phyloP scores from a whole-genome alignment of 2,329 filamentous ascomycete species.

The Xenoacremonium recifei region DNA sequence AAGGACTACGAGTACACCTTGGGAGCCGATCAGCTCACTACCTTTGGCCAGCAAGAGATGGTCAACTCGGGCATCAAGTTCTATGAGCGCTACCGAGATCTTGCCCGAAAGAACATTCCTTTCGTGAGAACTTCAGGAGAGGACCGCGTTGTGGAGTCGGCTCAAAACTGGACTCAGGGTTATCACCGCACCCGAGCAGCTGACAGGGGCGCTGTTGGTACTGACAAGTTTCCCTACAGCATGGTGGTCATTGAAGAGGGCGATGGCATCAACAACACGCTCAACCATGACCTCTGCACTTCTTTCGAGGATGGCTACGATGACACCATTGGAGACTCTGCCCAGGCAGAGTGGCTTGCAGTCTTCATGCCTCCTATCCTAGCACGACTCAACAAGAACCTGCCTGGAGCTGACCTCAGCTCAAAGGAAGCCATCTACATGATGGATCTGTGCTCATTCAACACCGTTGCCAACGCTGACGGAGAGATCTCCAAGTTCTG shows the following conservation, averaged over 20 bases:
- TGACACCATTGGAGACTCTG: slow-evolving; percentile 46
- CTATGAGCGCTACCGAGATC: slow-evolving; percentile 66
- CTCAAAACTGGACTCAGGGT: slow-evolving; percentile 74
- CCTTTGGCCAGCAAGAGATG: slow-evolving; percentile 67
- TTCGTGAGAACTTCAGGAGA: slow-evolving; percentile 73
- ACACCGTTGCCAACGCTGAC: slow-evolving; percentile 65
- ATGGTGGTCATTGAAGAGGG: slow-evolving; percentile 71
- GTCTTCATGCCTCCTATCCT: slow-evolving; percentile 68
- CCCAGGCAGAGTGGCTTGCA: slow-evolving; percentile 57
- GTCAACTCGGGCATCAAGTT: slow-evolving; percentile 74
- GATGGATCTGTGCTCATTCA: slow-evolving; percentile 89
- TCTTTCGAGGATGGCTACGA: slow-evolving; percentile 63
- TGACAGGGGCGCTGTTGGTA: too few species aligned
- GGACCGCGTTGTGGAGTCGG: slow-evolving; percentile 71
- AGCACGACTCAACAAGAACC: slow-evolving; percentile 64
- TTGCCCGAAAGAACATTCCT: slow-evolving; percentile 58
- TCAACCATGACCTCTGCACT: slow-evolving; percentile 71
- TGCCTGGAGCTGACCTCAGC: slow-evolving; percentile 67
- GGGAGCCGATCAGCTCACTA: slow-evolving; percentile 66
- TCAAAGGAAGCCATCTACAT: slow-evolving; percentile 63
- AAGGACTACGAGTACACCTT: slow-evolving; percentile 69
- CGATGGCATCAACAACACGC: slow-evolving; percentile 71
- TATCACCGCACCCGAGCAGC: slow-evolving; percentile 43
- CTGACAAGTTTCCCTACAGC: slow-evolving; percentile 48
- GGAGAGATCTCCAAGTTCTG: slow-evolving; percentile 69